These are phyloP conservation scores for Rosa rugosa DNA, from an alignment of 306 rosid genomes.

Conservation along the genomic window DNA sequence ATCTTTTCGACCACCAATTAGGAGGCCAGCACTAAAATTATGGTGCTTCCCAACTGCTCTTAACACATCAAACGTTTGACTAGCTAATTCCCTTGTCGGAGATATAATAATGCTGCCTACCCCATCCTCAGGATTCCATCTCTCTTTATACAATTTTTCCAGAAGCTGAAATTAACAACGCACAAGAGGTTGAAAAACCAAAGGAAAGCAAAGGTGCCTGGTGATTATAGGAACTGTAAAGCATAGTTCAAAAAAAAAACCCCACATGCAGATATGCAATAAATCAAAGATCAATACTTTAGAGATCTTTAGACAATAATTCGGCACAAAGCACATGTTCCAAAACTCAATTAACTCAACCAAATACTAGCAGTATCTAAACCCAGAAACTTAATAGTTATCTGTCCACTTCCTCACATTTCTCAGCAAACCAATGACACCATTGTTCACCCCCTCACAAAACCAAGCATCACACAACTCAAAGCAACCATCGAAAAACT, in stretches of 20 bases:
- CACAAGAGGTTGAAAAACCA: not conserved
- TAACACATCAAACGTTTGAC: conserved; percentile 73
- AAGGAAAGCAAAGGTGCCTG: not conserved
- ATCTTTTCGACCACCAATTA: conserved; percentile 87
- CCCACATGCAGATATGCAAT: not conserved
- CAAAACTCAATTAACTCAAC: not conserved
- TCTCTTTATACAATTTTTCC: conserved; percentile 78
- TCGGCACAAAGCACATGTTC: not conserved
- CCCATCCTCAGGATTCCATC: conserved; percentile 79
- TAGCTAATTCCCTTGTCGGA: conserved; percentile 87
- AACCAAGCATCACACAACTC: not conserved
- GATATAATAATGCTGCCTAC: conserved; percentile 89
- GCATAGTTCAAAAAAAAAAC: not conserved
- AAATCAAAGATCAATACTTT: not conserved
- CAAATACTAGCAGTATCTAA: not conserved
- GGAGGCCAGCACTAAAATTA: conserved; percentile 87
- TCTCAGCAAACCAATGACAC: not conserved
- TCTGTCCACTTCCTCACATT: not conserved
- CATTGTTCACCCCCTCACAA: not conserved
- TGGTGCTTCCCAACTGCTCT: conserved; percentile 67
- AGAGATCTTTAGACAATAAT: not conserved
- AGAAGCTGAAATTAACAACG: conserved; percentile 53
- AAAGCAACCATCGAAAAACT: not conserved
- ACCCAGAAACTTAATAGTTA: not conserved
- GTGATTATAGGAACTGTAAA: not conserved